Evolutionary conservation across 768 basidiomycete genomes (phyloP), one percentile per base, ranked within the genome.

Genomic region (Tricholoma bakamatsutake): DNA sequence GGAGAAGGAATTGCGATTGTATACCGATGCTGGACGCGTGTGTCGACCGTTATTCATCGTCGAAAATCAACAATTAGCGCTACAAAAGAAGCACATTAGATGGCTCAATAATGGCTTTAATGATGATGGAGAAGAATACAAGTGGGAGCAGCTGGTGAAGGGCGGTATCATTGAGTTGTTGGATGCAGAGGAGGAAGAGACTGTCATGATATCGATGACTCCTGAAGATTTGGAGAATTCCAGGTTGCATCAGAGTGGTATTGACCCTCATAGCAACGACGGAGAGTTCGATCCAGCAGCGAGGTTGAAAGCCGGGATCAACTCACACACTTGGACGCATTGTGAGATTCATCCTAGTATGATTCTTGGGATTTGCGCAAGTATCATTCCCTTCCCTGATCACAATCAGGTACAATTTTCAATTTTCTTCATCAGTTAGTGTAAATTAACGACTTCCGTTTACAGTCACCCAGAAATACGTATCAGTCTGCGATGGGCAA

Each of bases 401-500:
- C 96, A 99, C 72, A 99, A 99, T 65, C 96, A 97, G 79, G 93
- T 92, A 67, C 58, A 84, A 17, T 31, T 31, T 24, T 48, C 30
- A 11, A 15, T 31, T 7, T 17, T 72, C 42, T 31, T 50, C 58
- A 9, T 12, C 28, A 35, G 35, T 48, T 24, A 35, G 4, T 24
- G 30, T 24, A 46, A 45, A 39, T 30, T 53, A 30, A 39, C 58
- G 47, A 58, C 55, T 62, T 12, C 64, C 33, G 8, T 50, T 33
- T 37, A 9, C 60, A 98, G 92, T 99, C 96, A 57, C 96, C 96
- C 61, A 97, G 96, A 84, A 99, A 99, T 68, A 99, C 96, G 4
- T 99, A 99, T 67, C 96, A 99, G 75, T 98, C 96, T 45, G 96
- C 96, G 52, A 99, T 99, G 96, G 97, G 97, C 63, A 99, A 99